Percentiles rank a stretch among this genome's conserved stretches.
phyloP scores from a whole-genome alignment of 306 rosid species.

The Trifolium dubium region DNA sequence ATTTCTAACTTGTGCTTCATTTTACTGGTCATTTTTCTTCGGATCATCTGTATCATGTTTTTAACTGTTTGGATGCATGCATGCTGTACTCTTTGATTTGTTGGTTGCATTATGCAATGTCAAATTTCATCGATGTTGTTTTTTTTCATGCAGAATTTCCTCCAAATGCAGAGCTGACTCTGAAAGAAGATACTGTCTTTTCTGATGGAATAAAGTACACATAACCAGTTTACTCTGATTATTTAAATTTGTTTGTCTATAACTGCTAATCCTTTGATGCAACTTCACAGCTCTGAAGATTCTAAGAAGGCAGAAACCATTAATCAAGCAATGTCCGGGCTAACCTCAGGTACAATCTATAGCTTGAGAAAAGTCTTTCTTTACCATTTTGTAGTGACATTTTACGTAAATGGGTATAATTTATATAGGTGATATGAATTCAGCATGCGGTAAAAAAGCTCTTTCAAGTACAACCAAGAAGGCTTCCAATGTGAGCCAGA shows the following conservation, averaged over 20 bases:
- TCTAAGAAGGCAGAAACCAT: conserved; percentile 49
- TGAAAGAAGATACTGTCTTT: conserved; percentile 63
- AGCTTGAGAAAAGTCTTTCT: conserved; percentile 35
- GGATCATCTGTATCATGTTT: conserved; percentile 6
- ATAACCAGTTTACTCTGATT: conserved; percentile 29
- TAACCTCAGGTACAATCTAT: conserved; percentile 63
- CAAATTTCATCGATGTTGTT: conserved; percentile 27
- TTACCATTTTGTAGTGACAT: conserved; percentile 28
- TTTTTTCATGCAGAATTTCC: conserved; percentile 60
- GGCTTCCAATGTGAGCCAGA: conserved; percentile 53
- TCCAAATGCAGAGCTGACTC: conserved; percentile 54
- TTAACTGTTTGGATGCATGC: background rate
- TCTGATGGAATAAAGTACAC: conserved; percentile 59
- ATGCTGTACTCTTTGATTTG: background rate
- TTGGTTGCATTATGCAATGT: conserved; percentile 23
- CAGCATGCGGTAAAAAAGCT: conserved; percentile 56
- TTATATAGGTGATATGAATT: conserved; percentile 38
- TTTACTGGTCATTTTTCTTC: conserved; percentile 1
- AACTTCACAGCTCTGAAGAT: conserved; percentile 64
- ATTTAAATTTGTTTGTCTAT: conserved; percentile 37
- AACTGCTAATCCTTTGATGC: conserved; percentile 43
- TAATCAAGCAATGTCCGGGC: conserved; percentile 49
- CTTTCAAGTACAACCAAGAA: conserved; percentile 59
- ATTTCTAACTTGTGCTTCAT: conserved; percentile 2
- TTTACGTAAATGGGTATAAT: conserved; percentile 26